Percentiles rank a stretch among this genome's conserved stretches.
Conservation (phyloP, 1,284 basidiomycete species). For the Ganoderma boninense region DNA sequence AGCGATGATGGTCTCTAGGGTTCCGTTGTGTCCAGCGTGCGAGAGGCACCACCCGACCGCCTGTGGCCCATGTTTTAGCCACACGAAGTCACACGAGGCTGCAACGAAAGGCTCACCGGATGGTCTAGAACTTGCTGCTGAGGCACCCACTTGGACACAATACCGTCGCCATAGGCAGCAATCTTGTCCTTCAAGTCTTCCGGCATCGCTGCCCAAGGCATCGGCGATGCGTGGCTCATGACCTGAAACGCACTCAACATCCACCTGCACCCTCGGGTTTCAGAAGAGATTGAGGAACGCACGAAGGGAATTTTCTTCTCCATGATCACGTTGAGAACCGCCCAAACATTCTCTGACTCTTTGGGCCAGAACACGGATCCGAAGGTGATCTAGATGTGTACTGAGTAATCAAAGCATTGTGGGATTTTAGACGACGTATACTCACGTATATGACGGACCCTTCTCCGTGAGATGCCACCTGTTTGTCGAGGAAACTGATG, state of each 20-base stretch:
- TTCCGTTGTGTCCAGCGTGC: slow-evolving; percentile 16
- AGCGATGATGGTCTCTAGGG: slow-evolving; percentile 18
- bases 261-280: background rate
- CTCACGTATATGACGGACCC: slow-evolving; percentile 34
- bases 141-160: slow-evolving; percentile 15
- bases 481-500: slow-evolving; percentile 27
- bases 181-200: slow-evolving; percentile 6
- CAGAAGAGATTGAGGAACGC: background rate
- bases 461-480: slow-evolving; percentile 24
- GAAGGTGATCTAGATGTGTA: slow-evolving; percentile 23
- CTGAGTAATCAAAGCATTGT: too few species aligned
- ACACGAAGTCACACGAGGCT: background rate
- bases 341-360: slow-evolving; percentile 22
- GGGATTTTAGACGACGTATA: background rate
- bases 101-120: background rate
- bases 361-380: slow-evolving; percentile 31
- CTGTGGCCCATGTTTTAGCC: background rate
- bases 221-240: background rate
- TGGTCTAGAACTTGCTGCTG: slow-evolving; percentile 15
- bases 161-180: slow-evolving; percentile 1
- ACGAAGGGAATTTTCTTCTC: slow-evolving; percentile 31
- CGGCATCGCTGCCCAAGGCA: background rate
- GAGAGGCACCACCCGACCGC: background rate
- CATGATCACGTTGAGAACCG: slow-evolving; percentile 27
- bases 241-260: background rate